Percentiles rank a stretch among this genome's conserved stretches.
phyloP scores from a whole-genome alignment of 352 stramenopile genomes.

The Phytophthora pseudosyringae region DNA sequence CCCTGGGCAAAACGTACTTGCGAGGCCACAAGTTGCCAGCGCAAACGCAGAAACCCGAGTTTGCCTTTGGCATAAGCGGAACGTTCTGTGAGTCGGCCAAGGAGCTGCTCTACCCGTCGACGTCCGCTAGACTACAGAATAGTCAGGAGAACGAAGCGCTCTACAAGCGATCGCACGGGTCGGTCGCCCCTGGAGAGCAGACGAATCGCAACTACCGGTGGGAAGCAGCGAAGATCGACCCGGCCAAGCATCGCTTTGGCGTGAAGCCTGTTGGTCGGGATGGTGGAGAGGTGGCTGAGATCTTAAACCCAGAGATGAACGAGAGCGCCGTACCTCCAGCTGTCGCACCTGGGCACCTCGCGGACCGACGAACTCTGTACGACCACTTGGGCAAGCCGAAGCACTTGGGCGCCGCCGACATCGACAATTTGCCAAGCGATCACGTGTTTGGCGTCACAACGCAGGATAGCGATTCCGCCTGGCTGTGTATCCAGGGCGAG shows the following conservation, averaged over 20 bases:
- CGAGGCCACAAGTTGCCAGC: slow-evolving; percentile 71
- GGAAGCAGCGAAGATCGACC: slow-evolving; percentile 69
- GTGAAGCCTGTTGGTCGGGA: slow-evolving; percentile 38
- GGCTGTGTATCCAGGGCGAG: slow-evolving; percentile 82
- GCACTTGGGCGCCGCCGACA: slow-evolving; percentile 56
- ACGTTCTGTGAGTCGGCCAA: slow-evolving; percentile 86
- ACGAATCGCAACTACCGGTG: slow-evolving; percentile 88
- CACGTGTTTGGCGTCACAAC: slow-evolving; percentile 73
- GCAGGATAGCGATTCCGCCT: slow-evolving; percentile 61
- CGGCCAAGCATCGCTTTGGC: slow-evolving; percentile 76
- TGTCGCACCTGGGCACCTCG: slow-evolving; percentile 69
- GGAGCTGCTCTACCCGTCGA: slow-evolving; percentile 81
- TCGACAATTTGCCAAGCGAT: slow-evolving; percentile 41
- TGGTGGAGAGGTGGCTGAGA: slow-evolving; percentile 54
- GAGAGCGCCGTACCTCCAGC: slow-evolving; percentile 45
- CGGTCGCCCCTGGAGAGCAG: slow-evolving; percentile 83
- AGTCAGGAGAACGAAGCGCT: slow-evolving; percentile 62
- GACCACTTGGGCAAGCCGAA: slow-evolving; percentile 79
- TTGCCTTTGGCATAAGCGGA: slow-evolving; percentile 67
- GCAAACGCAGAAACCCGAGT: slow-evolving; percentile 61
- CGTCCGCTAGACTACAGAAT: slow-evolving; percentile 47
- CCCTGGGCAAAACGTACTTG: slow-evolving; percentile 72
- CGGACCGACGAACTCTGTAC: slow-evolving; percentile 74
- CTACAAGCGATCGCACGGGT: slow-evolving; percentile 84
- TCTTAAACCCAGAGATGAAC: slow-evolving; percentile 80